phyloP scores from a whole-genome alignment of 192 early-diverging fungal genomes.

The Podila epicladia region DNA sequence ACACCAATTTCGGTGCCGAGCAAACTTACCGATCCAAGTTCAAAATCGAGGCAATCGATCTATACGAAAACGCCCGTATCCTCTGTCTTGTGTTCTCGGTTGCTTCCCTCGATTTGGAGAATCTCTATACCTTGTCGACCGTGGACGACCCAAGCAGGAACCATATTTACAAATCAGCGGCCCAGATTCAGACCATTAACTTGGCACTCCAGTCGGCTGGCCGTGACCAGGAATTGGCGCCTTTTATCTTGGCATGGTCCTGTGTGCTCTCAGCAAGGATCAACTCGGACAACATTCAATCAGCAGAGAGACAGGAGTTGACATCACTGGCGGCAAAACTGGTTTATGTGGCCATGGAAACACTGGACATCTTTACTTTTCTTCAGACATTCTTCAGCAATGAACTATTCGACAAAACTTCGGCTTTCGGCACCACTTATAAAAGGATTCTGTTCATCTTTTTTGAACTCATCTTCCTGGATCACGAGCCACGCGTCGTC shows the following conservation, averaged over 20 bases:
- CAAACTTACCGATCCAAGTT: slow-evolving; percentile 44
- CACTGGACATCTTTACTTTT: slow-evolving; percentile 22
- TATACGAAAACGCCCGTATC: slow-evolving; percentile 31
- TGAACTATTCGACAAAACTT: slow-evolving; percentile 23
- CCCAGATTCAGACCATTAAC: slow-evolving; percentile 40
- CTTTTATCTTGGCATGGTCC: slow-evolving; percentile 59
- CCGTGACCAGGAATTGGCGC: slow-evolving; percentile 33
- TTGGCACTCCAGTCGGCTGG: slow-evolving; percentile 35
- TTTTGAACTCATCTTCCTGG: slow-evolving; percentile 28
- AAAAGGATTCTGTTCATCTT: slow-evolving; percentile 28
- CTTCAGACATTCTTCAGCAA: slow-evolving; percentile 21
- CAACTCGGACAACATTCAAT: neutral
- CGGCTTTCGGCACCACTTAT: slow-evolving; percentile 16
- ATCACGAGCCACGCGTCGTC: slow-evolving; percentile 21
- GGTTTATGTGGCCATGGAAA: slow-evolving; percentile 28
- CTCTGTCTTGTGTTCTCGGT: slow-evolving; percentile 49
- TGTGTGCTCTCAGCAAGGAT: slow-evolving; percentile 39
- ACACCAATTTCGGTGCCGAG: slow-evolving; percentile 47
- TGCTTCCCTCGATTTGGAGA: slow-evolving; percentile 36
- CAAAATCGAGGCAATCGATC: slow-evolving; percentile 35
- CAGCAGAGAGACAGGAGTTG: slow-evolving; percentile 5
- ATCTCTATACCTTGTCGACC: slow-evolving; percentile 19
- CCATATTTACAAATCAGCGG: slow-evolving; percentile 33
- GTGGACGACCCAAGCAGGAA: slow-evolving; percentile 5
- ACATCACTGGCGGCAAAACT: slow-evolving; percentile 13